Conservation (phyloP, 1,139 yeast species). For the Debaryomyces sp. region DNA sequence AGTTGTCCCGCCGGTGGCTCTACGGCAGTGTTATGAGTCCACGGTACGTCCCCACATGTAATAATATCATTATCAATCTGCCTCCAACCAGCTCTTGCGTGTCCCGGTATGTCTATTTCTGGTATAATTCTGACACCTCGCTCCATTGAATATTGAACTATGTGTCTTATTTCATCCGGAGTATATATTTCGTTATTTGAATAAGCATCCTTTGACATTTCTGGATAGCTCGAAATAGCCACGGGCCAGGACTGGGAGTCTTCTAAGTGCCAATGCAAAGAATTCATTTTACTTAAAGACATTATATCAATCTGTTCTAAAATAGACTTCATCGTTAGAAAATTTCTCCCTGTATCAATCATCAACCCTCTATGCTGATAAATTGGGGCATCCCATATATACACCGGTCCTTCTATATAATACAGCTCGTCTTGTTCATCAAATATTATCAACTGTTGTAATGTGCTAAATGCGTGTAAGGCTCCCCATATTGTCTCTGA, state of each 20-base stretch:
- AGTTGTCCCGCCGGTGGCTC: conserved; percentile 54
- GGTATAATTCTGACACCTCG: conserved; percentile 51
- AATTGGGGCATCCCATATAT: conserved; percentile 40
- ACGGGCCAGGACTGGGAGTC: conserved; percentile 55
- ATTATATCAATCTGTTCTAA: conserved; percentile 45
- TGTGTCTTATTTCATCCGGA: conserved; percentile 30
- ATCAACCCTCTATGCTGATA: conserved; percentile 49
- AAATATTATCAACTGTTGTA: conserved; percentile 45
- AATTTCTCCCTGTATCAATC: conserved; percentile 50
- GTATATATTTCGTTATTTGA: conserved; percentile 37
- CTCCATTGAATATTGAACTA: conserved; percentile 38
- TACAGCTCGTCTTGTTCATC: conserved; percentile 21
- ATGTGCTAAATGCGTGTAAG: conserved; percentile 45
- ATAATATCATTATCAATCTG: conserved; percentile 37
- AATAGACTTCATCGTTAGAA: conserved; percentile 30
- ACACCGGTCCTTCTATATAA: conserved; percentile 37
- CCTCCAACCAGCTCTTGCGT: conserved; percentile 49
- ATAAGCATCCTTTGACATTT: conserved; percentile 49
- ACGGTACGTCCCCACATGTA: conserved; percentile 37
- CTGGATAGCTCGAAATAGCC: conserved; percentile 35
- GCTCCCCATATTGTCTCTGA: conserved; percentile 50
- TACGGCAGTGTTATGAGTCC: conserved; percentile 39
- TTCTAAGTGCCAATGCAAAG: conserved; percentile 49
- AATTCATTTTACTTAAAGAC: conserved; percentile 45
- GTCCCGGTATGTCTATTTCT: conserved; percentile 54